Conservation (phyloP, 495 filamentous ascomycete species). For the Endocarpon pusillum region DNA sequence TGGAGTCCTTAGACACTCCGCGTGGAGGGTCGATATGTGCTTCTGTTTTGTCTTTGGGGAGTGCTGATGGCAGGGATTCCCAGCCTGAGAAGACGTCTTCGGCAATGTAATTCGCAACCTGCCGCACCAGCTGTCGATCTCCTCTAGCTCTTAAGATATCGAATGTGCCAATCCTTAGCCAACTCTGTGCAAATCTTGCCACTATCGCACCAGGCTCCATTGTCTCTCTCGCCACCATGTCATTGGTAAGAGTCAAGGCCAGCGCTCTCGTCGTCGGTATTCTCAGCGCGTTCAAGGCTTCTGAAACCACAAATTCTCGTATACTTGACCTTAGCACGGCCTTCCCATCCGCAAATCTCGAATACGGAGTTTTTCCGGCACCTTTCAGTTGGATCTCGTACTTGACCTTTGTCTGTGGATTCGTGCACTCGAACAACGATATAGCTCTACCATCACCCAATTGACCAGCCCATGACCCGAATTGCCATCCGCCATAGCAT, state of each 20-base stretch:
- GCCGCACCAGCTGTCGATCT: constrained; percentile 53
- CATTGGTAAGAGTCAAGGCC: constrained; percentile 54
- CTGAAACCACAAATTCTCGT: constrained; percentile 81
- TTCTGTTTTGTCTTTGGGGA: constrained; percentile 24
- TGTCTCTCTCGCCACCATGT: constrained; percentile 58
- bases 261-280: constrained; percentile 81
- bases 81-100: constrained; percentile 65
- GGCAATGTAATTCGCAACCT: constrained; percentile 62
- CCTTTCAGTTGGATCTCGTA: constrained; percentile 93
- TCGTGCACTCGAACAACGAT: constrained; percentile 77
- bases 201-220: constrained; percentile 92
- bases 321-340: constrained; percentile 84
- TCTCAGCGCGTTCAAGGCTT: constrained; percentile 62
- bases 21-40: constrained; percentile 22
- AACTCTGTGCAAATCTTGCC: constrained; percentile 72
- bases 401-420: constrained; percentile 47
- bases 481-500: constrained; percentile 74
- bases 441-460: constrained; percentile 91
- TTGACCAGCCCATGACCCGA: constrained; percentile 84
- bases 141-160: constrained; percentile 70
- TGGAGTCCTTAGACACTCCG: constrained; percentile 33
- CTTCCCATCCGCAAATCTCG: constrained; percentile 92
- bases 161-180: constrained; percentile 89
- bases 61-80: constrained; percentile 50
- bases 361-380: constrained; percentile 84